These are phyloP conservation scores for Boletus vinaceobasis DNA, from an alignment of 768 basidiomycete species.

Conservation along the genomic window DNA sequence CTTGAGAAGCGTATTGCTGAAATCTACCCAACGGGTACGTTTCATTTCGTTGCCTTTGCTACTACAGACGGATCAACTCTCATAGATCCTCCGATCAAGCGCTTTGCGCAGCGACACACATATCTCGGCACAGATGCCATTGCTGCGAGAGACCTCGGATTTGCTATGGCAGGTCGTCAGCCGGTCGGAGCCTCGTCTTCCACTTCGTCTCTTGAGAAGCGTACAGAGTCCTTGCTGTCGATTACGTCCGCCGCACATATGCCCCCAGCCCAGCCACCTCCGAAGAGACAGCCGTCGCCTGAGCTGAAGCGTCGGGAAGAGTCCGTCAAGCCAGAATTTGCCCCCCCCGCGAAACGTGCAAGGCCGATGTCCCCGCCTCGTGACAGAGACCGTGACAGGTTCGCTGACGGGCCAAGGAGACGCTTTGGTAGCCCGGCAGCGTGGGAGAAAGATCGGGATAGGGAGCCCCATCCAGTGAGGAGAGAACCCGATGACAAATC, in stretches of 20 bases:
- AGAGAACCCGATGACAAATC: constrained; percentile 46
- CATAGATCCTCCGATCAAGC: constrained; percentile 84
- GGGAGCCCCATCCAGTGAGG: constrained; percentile 38
- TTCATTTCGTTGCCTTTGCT: not conserved
- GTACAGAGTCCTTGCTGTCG: constrained; percentile 36
- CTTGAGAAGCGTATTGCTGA: constrained; percentile 88
- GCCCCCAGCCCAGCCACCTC: constrained; percentile 19
- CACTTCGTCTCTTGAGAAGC: constrained; percentile 28
- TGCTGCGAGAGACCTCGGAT: constrained; percentile 84
- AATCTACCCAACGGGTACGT: constrained; percentile 77
- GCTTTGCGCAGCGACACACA: constrained; percentile 78
- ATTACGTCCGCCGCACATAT: constrained; percentile 28
- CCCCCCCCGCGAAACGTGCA: constrained; percentile 42
- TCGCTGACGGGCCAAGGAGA: constrained; percentile 36
- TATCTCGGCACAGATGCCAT: constrained; percentile 82
- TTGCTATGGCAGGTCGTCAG: constrained; percentile 47
- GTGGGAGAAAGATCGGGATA: constrained; percentile 47
- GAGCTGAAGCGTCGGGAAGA: constrained; percentile 43
- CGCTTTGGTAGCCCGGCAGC: constrained; percentile 39
- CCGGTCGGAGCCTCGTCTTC: constrained; percentile 18
- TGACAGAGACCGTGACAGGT: constrained; percentile 48
- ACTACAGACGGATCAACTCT: not conserved
- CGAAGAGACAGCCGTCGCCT: constrained; percentile 33
- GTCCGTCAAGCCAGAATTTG: constrained; percentile 35
- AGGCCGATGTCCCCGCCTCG: constrained; percentile 47